These are phyloP conservation scores for Peronospora belbahrii DNA, from an alignment of 352 stramenopile genomes.

Conservation along the genomic window DNA sequence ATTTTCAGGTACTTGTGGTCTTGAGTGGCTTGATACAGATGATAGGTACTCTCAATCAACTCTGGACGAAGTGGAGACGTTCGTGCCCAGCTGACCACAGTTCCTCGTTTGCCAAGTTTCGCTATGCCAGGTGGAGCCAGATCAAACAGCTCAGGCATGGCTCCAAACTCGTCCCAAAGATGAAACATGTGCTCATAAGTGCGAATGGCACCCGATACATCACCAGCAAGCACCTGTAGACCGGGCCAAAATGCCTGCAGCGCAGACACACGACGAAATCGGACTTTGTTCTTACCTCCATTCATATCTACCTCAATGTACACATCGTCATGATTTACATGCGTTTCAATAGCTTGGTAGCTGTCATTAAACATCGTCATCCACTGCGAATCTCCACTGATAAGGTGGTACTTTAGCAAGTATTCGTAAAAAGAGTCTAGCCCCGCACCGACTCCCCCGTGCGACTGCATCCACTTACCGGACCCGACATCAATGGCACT, in stretches of 20 bases:
- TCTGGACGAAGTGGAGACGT: slow-evolving; percentile 94
- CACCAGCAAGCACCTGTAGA: slow-evolving; percentile 91
- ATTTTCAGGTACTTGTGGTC: slow-evolving; percentile 88
- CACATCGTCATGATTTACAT: slow-evolving; percentile 67
- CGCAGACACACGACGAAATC: slow-evolving; percentile 62
- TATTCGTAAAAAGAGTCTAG: slow-evolving; percentile 98
- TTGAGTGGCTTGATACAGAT: slow-evolving; percentile 88
- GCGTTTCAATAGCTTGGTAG: slow-evolving; percentile 67
- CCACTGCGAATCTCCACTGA: slow-evolving; percentile 90
- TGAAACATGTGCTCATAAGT: slow-evolving; percentile 91
- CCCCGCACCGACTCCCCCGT: slow-evolving; percentile 87
- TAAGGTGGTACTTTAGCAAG: slow-evolving; percentile 93
- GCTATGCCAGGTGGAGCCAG: slow-evolving; percentile 29
- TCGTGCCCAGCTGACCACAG: slow-evolving; percentile 66
- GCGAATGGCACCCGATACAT: slow-evolving; percentile 83
- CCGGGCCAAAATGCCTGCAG: slow-evolving; percentile 96
- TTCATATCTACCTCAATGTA: slow-evolving; percentile 88
- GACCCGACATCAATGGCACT: slow-evolving; percentile 91
- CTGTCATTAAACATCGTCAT: slow-evolving; percentile 89
- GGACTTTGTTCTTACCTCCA: slow-evolving; percentile 44
- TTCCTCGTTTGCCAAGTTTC: slow-evolving; percentile 23
- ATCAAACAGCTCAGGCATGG: slow-evolving; percentile 94
- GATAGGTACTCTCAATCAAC: slow-evolving; percentile 95
- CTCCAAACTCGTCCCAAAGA: slow-evolving; percentile 91
- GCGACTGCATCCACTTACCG: slow-evolving; percentile 70